Conservation (phyloP, 495 filamentous ascomycete genomes). For the Neurospora sp. region DNA sequence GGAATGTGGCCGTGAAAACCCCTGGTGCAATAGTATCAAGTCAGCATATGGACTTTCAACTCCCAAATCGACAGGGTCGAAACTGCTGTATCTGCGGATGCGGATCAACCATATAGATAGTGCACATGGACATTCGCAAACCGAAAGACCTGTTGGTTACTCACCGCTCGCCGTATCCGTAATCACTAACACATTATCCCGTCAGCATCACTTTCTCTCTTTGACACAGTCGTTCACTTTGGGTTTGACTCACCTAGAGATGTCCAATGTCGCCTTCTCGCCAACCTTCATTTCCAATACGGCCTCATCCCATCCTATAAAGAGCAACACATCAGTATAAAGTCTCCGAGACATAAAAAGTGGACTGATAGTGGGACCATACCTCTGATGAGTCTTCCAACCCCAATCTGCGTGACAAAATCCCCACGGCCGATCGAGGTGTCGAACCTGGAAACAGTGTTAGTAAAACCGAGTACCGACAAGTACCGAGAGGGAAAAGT, state of each 20-base stretch:
- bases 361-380: slow-evolving; percentile 9
- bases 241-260: slow-evolving; percentile 52
- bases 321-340: slow-evolving; percentile 4
- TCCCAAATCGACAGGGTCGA: neutral
- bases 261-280: slow-evolving; percentile 70
- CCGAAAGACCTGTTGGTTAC: slow-evolving; percentile 10
- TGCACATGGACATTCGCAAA: neutral
- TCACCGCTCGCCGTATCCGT: slow-evolving; percentile 66
- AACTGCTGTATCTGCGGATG: neutral
- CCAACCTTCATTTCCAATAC: slow-evolving; percentile 70
- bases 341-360: neutral
- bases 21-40: slow-evolving; percentile 20
- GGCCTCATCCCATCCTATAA: slow-evolving; percentile 76
- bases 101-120: neutral
- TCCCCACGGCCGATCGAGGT: slow-evolving; percentile 56
- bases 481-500: neutral
- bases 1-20: slow-evolving; percentile 59
- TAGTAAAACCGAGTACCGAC: neutral
- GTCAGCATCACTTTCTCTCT: neutral
- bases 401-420: slow-evolving; percentile 60
- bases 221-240: neutral
- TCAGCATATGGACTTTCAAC: neutral
- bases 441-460: slow-evolving; percentile 54
- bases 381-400: slow-evolving; percentile 74
- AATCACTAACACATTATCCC: slow-evolving; percentile 49